These are phyloP conservation scores for Mariannaea elegans DNA, from an alignment of 2,329 filamentous ascomycete genomes.

Conservation along the genomic window DNA sequence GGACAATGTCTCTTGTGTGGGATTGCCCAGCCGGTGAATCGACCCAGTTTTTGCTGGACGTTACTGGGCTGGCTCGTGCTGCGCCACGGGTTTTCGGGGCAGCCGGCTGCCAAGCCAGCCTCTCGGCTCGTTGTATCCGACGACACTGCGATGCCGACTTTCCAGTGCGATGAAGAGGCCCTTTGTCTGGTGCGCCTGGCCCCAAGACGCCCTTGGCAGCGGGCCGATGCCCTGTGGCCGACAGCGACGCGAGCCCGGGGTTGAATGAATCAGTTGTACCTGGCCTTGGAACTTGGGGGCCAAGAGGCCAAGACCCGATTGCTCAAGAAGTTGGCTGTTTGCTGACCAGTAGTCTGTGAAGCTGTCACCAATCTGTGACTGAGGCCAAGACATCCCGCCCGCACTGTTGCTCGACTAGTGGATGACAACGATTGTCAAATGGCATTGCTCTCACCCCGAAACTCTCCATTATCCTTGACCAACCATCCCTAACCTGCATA, in stretches of 20 bases:
- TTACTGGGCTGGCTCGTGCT: conserved; percentile 38
- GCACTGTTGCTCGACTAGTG: conserved; percentile 3
- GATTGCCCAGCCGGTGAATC: conserved; percentile 34
- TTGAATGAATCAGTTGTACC: conserved; percentile 7
- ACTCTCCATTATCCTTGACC: neutral
- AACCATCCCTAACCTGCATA: conserved; percentile 10
- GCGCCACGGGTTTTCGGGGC: conserved; percentile 41
- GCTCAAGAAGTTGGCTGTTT: neutral
- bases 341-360: neutral
- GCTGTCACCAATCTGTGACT: conserved; percentile 5
- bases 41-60: conserved; percentile 40
- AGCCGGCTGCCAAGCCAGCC: conserved; percentile 43
- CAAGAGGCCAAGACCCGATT: conserved; percentile 5
- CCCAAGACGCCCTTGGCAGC: conserved; percentile 25
- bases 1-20: conserved; percentile 33
- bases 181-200: conserved; percentile 23
- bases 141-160: conserved; percentile 34
- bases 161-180: conserved; percentile 28
- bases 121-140: conserved; percentile 44
- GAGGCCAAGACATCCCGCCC: neutral
- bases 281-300: conserved; percentile 10
- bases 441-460: conserved; percentile 1
- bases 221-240: conserved; percentile 31
- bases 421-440: conserved; percentile 8
- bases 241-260: conserved; percentile 19